Evolutionary conservation across 2,329 filamentous ascomycete species (phyloP).

Genomic region (Zymoseptoria ardabiliae): DNA sequence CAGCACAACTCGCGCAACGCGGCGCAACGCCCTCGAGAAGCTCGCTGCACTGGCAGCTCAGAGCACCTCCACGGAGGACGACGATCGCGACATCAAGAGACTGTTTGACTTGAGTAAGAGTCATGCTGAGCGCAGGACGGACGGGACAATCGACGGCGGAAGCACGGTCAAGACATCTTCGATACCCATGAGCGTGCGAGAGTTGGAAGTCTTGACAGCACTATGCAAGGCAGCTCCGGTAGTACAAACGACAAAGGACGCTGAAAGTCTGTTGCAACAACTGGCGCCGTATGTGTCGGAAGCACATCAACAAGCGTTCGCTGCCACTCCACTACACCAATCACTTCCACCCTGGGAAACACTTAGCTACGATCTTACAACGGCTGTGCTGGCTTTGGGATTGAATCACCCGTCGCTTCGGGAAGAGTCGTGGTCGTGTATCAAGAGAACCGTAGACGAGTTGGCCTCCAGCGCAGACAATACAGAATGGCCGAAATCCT

Average conservation of each 20-base stretch:
- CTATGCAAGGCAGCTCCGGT: constrained; percentile 82
- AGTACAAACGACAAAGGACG: constrained; percentile 62
- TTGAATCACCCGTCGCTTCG: constrained; percentile 63
- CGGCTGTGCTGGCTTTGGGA: constrained; percentile 74
- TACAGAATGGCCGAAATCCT: constrained; percentile 32
- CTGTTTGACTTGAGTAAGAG: constrained; percentile 33
- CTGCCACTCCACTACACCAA: constrained; percentile 72
- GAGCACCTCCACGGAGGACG: constrained; percentile 19
- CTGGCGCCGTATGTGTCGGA: constrained; percentile 80
- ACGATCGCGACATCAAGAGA: constrained; percentile 32
- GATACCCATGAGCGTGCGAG: constrained; percentile 56
- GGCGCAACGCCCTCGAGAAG: constrained; percentile 45
- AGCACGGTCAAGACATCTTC: constrained; percentile 15
- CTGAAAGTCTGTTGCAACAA: constrained; percentile 70
- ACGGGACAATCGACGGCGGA: constrained; percentile 14
- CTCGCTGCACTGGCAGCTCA: constrained; percentile 42
- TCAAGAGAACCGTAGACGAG: constrained; percentile 65
- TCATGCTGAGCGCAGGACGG: constrained; percentile 1
- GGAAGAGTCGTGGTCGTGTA: constrained; percentile 55
- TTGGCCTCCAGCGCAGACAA: constrained; percentile 57
- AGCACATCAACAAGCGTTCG: constrained; percentile 70
- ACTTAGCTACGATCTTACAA: constrained; percentile 69
- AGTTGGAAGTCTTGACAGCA: constrained; percentile 85
- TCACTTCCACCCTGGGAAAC: constrained; percentile 81
- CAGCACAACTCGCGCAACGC: constrained; percentile 27